Evolutionary conservation across 2,329 filamentous ascomycete genomes (phyloP), one percentile per base, ranked within the genome.

Genomic region (Colletotrichum musicola): DNA sequence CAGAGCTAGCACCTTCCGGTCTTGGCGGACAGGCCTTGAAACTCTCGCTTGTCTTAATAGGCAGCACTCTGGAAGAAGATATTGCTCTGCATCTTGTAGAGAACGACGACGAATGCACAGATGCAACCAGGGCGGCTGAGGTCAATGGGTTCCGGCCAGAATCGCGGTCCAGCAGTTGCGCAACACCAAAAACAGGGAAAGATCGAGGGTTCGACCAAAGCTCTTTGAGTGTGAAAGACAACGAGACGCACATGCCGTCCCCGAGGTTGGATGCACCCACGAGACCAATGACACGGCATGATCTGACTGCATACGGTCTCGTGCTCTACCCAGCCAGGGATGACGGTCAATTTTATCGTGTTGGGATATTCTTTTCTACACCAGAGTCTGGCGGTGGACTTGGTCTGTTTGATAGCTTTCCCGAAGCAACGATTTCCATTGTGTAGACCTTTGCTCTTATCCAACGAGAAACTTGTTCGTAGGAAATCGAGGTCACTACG

Each of bases 401-500:
- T 14, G 40, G 40, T 6, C 16, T 42, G 40, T 42, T 42, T 6
- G 14, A 42, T 6, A n/a, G 40, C 10, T 13, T 42, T n/a, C 13
- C 13, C 4, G 40, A 42, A n/a, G 40, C 1, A 6, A 42, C 10
- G 16, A 14, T 42, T 14, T 42, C 13, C 14, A n/a, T 42, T 14
- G 16, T 42, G 13, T 42, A n/a, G 16, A 6, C 4, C 13, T 14
- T 6, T 42, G 12, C 40, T 35, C 7, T 10, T 35, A 10, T 35
- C 7, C 4, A 3, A 9, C 7, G 6, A 35, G 2, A 35, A 4
- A 35, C 6, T 10, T 10, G 30, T 35, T 35, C 10, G 10, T 35
- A 35, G 30, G 30, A 10, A 5, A 35, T 5, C 14, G 40, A 42
- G 40, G 4, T 7, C 5, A n/a, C 22, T 64, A 81, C 38, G 88